Percentiles rank a stretch among this genome's conserved stretches.
These are phyloP conservation scores for Zalaria obscura DNA, from an alignment of 2,329 filamentous ascomycete species.

Conservation along the genomic window DNA sequence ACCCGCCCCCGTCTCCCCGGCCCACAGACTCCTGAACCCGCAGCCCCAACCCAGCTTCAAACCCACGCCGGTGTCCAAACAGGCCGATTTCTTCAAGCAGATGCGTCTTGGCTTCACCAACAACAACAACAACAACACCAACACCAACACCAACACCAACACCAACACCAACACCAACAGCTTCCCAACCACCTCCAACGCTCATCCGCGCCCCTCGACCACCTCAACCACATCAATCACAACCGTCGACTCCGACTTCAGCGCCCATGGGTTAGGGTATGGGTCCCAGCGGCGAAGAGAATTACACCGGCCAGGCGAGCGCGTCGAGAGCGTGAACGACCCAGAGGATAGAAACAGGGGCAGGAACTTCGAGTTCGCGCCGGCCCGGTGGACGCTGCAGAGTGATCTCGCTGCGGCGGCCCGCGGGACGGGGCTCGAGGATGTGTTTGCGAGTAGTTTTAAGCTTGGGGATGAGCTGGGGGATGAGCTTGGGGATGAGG, in stretches of 20 bases:
- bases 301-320: not conserved
- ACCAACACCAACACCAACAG: not conserved
- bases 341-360: not conserved
- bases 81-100: constrained; percentile 8
- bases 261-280: too few species aligned
- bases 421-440: constrained; percentile 7
- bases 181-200: not conserved
- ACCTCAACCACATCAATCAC: not conserved
- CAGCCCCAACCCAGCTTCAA: constrained; percentile 6
- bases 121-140: constrained; percentile 1
- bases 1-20: constrained; percentile 52
- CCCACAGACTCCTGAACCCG: constrained; percentile 48
- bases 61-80: constrained; percentile 6
- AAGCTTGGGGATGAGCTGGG: constrained; percentile 3
- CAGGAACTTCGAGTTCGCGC: constrained; percentile 1
- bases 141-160: not conserved
- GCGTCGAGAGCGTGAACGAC: constrained; percentile 3
- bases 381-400: constrained; percentile 3
- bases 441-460: constrained; percentile 7
- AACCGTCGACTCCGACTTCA: not conserved
- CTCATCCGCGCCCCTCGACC: not conserved
- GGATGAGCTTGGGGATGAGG: too few species aligned
- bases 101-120: constrained; percentile 5
- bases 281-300: too few species aligned
- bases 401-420: constrained; percentile 4